These are phyloP conservation scores for Ceratocystis papillata DNA, from an alignment of 2,329 filamentous ascomycete species.

Conservation along the genomic window DNA sequence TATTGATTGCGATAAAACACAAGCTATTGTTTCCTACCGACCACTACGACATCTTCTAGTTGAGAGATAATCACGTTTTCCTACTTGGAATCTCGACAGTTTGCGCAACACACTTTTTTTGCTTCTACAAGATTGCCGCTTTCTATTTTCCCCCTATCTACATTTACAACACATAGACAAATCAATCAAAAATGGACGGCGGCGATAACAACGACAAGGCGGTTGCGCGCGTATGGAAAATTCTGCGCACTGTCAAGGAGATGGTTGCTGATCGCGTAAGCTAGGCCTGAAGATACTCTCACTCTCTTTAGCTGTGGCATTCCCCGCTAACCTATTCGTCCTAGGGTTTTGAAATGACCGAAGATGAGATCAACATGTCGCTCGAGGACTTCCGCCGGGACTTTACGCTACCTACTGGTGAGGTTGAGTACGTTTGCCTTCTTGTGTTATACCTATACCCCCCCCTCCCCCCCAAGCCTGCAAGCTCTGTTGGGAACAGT, in stretches of 20 bases:
- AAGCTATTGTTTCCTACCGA: no score
- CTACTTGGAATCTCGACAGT: no score
- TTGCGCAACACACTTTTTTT: no score
- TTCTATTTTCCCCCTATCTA: neutral
- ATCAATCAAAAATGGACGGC: constrained; percentile 33
- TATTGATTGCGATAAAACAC: no score
- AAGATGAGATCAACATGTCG: constrained; percentile 77
- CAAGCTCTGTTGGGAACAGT: neutral
- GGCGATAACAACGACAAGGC: constrained; percentile 37
- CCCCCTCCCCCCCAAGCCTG: neutral
- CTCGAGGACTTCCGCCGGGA: constrained; percentile 68
- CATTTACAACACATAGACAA: neutral
- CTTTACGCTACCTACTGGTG: constrained; percentile 62
- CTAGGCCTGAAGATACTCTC: neutral
- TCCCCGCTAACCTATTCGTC: constrained; percentile 79
- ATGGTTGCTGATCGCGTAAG: constrained; percentile 86
- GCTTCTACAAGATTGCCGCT: neutral
- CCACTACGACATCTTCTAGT: no score
- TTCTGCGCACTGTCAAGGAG: constrained; percentile 86
- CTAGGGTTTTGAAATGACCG: constrained; percentile 84
- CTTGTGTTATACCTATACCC: neutral
- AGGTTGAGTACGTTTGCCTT: constrained; percentile 57
- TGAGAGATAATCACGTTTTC: no score
- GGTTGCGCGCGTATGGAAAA: constrained; percentile 72
- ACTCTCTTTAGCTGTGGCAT: constrained; percentile 83